phyloP scores from a whole-genome alignment of 2,329 filamentous ascomycete species.

The Eutypa lata region DNA sequence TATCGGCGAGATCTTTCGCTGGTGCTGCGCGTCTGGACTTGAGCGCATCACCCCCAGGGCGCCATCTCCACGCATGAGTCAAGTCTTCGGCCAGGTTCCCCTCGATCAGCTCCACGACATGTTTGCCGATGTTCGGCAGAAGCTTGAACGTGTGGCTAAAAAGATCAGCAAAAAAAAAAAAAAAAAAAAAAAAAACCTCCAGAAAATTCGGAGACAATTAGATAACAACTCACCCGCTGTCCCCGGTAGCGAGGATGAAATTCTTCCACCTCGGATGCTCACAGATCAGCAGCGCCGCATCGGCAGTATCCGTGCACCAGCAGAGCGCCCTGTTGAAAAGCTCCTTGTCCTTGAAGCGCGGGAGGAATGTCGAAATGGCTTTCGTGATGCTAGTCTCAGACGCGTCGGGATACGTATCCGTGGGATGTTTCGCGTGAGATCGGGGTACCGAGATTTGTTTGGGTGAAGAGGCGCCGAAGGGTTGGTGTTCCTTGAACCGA shows the following conservation, averaged over 20 bases:
- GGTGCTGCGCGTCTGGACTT: conserved; percentile 37
- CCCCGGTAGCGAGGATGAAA: conserved; percentile 42
- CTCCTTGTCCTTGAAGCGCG: conserved; percentile 24
- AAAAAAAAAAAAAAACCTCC: not conserved
- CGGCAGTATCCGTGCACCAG: conserved; percentile 34
- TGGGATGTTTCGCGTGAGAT: conserved; percentile 33
- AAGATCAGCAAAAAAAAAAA: conserved; percentile 1
- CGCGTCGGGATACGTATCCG: conserved; percentile 33
- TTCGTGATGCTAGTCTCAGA: conserved; percentile 28
- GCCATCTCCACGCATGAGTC: conserved; percentile 40
- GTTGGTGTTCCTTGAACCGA: conserved; percentile 31
- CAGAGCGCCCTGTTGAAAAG: conserved; percentile 31
- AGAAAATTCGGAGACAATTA: not conserved
- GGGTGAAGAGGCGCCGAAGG: conserved; percentile 26
- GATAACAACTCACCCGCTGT: conserved; percentile 36
- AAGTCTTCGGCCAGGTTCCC: conserved; percentile 35
- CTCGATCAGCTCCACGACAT: conserved; percentile 43
- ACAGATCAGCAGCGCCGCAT: conserved; percentile 31
- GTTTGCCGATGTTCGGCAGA: conserved; percentile 42
- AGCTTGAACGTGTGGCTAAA: conserved; percentile 43
- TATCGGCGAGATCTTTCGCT: conserved; percentile 42
- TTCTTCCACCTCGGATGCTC: conserved; percentile 40
- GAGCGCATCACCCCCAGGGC: conserved; percentile 41
- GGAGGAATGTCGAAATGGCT: conserved; percentile 28
- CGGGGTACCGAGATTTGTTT: conserved; percentile 31